These are phyloP conservation scores for Betula pendula DNA, from an alignment of 306 rosid genomes.

Conservation along the genomic window DNA sequence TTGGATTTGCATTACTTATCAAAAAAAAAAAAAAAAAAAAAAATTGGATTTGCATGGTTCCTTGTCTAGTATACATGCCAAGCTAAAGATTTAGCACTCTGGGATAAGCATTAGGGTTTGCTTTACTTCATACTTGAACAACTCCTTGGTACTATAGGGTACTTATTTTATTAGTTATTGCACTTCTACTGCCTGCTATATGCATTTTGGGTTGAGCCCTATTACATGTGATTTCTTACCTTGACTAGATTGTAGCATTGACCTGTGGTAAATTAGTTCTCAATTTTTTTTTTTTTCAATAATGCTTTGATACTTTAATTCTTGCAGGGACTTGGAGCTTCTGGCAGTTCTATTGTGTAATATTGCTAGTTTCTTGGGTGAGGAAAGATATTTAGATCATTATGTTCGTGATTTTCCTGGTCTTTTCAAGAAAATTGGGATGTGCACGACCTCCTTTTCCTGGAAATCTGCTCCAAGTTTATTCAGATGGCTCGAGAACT, in stretches of 20 bases:
- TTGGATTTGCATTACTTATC: background rate
- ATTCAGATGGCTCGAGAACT: constrained; percentile 90
- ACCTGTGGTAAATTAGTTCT: constrained; percentile 4
- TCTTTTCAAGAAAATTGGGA: constrained; percentile 49
- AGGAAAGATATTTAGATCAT: constrained; percentile 79
- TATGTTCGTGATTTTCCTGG: constrained; percentile 88
- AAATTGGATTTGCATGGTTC: background rate
- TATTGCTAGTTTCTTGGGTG: constrained; percentile 69
- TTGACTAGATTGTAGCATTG: background rate
- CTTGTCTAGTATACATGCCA: constrained; percentile 5
- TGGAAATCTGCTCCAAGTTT: constrained; percentile 69
- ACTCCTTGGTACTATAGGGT: background rate
- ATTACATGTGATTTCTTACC: background rate
- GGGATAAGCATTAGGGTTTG: constrained; percentile 14
- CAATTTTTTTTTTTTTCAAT: constrained; percentile 7
- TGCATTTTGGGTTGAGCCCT: constrained; percentile 23
- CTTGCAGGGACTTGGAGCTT: constrained; percentile 78
- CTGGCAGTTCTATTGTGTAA: constrained; percentile 69
- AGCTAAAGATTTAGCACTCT: background rate
- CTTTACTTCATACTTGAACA: constrained; percentile 12
- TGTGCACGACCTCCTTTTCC: constrained; percentile 40
- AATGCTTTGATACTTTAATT: constrained; percentile 26
- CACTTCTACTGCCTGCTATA: constrained; percentile 21
- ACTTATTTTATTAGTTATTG: constrained; percentile 21
- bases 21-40: too few species aligned